A percentile compares a stretch with the other conserved stretches of the same genome.
phyloP scores from a whole-genome alignment of 768 basidiomycete species.

The Boletus pseudopeckii region DNA sequence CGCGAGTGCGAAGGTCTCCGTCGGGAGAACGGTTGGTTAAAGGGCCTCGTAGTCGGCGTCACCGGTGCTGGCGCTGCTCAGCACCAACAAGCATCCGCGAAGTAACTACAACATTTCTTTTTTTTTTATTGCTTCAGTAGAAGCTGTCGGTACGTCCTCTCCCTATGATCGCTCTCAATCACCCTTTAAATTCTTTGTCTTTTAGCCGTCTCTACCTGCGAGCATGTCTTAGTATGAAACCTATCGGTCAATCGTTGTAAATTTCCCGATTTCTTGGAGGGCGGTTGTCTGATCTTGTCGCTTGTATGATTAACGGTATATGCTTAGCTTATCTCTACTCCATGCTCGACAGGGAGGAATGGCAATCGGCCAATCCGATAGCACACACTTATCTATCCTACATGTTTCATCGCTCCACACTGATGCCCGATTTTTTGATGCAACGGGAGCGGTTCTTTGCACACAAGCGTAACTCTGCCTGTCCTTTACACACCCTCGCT shows the following conservation, averaged over 20 bases:
- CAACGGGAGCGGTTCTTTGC: background rate
- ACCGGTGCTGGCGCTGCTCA: conserved; percentile 60
- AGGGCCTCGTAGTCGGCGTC: conserved; percentile 85
- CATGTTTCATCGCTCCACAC: background rate
- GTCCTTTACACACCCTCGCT: too few relatives aligned
- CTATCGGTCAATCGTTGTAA: background rate
- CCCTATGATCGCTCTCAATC: background rate
- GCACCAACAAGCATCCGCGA: conserved; percentile 22
- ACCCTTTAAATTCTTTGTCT: background rate
- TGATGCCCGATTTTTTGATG: background rate
- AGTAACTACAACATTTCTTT: conserved; percentile 6
- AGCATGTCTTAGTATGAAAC: background rate
- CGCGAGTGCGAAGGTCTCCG: conserved; percentile 86
- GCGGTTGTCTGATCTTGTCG: background rate
- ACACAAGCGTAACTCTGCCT: background rate
- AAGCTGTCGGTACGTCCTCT: background rate
- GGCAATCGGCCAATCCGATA: background rate
- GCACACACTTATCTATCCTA: background rate
- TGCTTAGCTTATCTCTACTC: background rate
- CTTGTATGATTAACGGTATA: conserved; percentile 23
- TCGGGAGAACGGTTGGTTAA: conserved; percentile 90
- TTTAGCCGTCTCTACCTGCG: background rate
- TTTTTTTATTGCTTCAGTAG: background rate
- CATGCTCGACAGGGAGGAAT: background rate
- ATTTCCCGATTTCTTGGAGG: background rate